A percentile compares a stretch with the other conserved stretches of the same genome.
phyloP scores from a whole-genome alignment of 2,329 filamentous ascomycete species.

The Macrophomina tecta region DNA sequence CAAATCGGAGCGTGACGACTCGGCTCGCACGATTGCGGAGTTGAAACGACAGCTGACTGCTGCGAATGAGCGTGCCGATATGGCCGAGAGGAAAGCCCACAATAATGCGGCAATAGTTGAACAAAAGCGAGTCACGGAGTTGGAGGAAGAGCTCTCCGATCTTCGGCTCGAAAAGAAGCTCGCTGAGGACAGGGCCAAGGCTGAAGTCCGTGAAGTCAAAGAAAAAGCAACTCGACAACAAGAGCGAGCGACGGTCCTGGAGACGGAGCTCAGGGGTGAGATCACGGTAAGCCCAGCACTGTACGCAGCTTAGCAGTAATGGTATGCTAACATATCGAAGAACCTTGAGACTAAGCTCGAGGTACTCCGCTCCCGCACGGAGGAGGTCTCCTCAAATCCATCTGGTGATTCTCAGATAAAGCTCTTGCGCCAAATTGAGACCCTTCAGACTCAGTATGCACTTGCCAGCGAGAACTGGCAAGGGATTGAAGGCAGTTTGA shows the following conservation, averaged over 20 bases:
- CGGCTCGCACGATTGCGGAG: constrained; percentile 69
- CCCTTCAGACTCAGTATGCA: constrained; percentile 91
- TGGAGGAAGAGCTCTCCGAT: constrained; percentile 70
- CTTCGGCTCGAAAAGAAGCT: constrained; percentile 78
- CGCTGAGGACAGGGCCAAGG: constrained; percentile 70
- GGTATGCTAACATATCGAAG: constrained; percentile 47
- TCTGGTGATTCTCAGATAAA: constrained; percentile 87
- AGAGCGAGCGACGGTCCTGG: constrained; percentile 70
- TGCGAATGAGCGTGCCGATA: constrained; percentile 69
- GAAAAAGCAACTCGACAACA: constrained; percentile 75
- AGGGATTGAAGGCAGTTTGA: constrained; percentile 85
- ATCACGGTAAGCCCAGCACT: constrained; percentile 52
- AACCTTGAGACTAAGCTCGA: constrained; percentile 89
- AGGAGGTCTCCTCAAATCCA: constrained; percentile 85
- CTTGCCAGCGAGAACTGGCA: constrained; percentile 98
- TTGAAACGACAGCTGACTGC: constrained; percentile 73
- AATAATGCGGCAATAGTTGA: constrained; percentile 72
- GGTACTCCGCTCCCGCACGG: constrained; percentile 79
- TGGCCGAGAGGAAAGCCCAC: constrained; percentile 69
- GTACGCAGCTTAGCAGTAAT: background rate
- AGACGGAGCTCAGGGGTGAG: constrained; percentile 83
- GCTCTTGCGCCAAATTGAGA: constrained; percentile 91
- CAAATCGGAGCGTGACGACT: constrained; percentile 67
- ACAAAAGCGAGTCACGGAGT: constrained; percentile 59
- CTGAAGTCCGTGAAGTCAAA: constrained; percentile 72